Conservation (phyloP, 495 filamentous ascomycete species). For the Monascus purpureus region DNA sequence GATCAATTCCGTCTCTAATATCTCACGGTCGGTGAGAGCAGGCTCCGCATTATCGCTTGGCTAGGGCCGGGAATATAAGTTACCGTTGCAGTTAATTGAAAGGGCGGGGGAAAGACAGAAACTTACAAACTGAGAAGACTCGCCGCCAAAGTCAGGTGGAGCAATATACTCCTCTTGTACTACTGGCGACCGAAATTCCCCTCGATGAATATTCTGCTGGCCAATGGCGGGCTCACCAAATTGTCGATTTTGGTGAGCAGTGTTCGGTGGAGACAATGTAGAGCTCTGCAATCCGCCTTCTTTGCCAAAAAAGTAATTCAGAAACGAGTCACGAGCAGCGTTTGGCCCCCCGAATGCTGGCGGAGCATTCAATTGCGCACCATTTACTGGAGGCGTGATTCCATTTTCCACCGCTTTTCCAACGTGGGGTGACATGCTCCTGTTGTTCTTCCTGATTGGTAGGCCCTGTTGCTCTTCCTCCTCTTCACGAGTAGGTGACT, state of each 20-base stretch:
- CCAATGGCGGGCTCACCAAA: conserved; percentile 71
- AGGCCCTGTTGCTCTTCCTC: conserved; percentile 46
- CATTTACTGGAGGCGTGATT: conserved; percentile 54
- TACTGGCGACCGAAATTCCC: conserved; percentile 39
- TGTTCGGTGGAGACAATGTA: conserved; percentile 14
- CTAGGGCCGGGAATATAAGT: conserved; percentile 22
- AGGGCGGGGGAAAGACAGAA: not conserved
- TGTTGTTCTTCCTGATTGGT: conserved; percentile 47
- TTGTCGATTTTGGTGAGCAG: conserved; percentile 42
- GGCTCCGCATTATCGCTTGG: conserved; percentile 45
- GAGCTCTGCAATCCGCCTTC: conserved; percentile 48
- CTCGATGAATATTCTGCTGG: conserved; percentile 59
- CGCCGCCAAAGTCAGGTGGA: conserved; percentile 29
- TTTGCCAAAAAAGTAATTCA: conserved; percentile 98
- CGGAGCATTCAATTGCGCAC: conserved; percentile 47
- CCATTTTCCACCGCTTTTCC: conserved; percentile 45
- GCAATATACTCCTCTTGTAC: conserved; percentile 29
- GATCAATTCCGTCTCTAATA: conserved; percentile 94
- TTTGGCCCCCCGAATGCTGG: conserved; percentile 41
- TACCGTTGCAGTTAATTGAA: not conserved
- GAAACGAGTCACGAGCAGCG: conserved; percentile 66
- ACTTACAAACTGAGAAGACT: conserved; percentile 48
- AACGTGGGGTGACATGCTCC: conserved; percentile 75
- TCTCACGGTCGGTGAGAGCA: conserved; percentile 84
- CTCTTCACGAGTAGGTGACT: conserved; percentile 54